These are phyloP conservation scores for Chenopodium suecicum DNA, from an alignment of 148 eudicot genomes.

Conservation along the genomic window DNA sequence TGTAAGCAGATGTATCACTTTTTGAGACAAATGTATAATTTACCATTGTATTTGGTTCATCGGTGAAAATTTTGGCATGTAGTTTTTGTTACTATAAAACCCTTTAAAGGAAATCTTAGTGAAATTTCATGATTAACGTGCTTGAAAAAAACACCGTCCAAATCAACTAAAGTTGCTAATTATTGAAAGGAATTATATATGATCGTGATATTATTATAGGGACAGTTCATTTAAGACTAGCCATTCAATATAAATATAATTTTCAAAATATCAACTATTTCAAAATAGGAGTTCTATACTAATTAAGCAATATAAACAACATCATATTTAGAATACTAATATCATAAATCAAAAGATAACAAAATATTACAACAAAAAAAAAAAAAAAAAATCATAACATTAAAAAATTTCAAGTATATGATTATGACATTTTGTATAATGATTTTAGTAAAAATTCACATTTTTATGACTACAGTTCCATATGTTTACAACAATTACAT, in stretches of 20 bases:
- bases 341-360: too few species aligned
- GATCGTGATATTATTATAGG: neutral
- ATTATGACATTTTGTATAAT: neutral
- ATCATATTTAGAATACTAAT: too few species aligned
- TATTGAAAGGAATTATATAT: neutral
- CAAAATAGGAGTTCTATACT: too few species aligned
- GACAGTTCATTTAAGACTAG: neutral
- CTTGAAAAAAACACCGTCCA: constrained; percentile 1
- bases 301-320: too few species aligned
- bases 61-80: neutral
- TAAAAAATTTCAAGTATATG: too few species aligned
- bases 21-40: too few species aligned
- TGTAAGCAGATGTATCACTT: too few species aligned
- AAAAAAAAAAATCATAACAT: too few species aligned
- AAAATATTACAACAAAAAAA: too few species aligned
- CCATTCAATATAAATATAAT: neutral
- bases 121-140: neutral
- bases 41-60: too few species aligned
- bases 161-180: neutral
- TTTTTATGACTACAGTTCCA: neutral
- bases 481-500: constrained; percentile 5
- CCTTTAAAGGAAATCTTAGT: neutral
- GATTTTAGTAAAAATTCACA: neutral
- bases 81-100: neutral
- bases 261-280: neutral